These are phyloP conservation scores for Diaporthe citriasiana DNA, from an alignment of 2,329 filamentous ascomycete genomes.

Conservation along the genomic window DNA sequence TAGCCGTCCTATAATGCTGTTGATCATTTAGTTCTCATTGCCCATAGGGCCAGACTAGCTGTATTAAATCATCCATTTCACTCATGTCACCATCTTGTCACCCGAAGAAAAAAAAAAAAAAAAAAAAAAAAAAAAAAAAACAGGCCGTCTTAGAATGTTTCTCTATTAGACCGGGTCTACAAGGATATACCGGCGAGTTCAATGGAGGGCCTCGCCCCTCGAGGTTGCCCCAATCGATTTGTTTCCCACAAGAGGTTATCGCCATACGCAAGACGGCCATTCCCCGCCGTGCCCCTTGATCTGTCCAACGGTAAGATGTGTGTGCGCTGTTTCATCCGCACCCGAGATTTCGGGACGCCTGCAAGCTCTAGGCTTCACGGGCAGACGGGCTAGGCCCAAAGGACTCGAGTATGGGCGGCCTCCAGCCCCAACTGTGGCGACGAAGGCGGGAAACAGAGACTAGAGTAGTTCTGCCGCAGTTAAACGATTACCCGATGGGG, in stretches of 20 bases:
- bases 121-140: too few species aligned
- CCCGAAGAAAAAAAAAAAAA: too few species aligned
- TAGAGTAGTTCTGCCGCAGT: neutral
- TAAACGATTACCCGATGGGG: slow-evolving; percentile 31
- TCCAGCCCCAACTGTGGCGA: slow-evolving; percentile 40
- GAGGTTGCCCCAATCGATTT: too few species aligned
- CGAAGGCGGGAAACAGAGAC: neutral
- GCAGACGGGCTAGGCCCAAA: neutral
- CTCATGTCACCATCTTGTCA: neutral
- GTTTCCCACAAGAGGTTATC: neutral
- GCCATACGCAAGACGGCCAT: neutral
- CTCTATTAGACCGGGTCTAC: neutral
- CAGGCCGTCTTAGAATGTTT: neutral
- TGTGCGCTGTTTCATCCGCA: neutral
- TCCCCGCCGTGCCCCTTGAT: neutral
- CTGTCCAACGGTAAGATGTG: neutral
- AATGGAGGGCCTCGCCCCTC: too few species aligned
- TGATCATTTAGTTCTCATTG: slow-evolving; percentile 31
- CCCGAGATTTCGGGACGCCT: too few species aligned
- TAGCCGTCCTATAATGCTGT: slow-evolving; percentile 6
- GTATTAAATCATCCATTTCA: slow-evolving; percentile 21
- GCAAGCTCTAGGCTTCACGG: neutral
- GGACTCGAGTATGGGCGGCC: slow-evolving; percentile 31
- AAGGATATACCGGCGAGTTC: neutral
- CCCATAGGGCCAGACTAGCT: slow-evolving; percentile 3